Base-by-base conservation (phyloP, 768 basidiomycete genomes). In the Chalciporus piperatus region DNA sequence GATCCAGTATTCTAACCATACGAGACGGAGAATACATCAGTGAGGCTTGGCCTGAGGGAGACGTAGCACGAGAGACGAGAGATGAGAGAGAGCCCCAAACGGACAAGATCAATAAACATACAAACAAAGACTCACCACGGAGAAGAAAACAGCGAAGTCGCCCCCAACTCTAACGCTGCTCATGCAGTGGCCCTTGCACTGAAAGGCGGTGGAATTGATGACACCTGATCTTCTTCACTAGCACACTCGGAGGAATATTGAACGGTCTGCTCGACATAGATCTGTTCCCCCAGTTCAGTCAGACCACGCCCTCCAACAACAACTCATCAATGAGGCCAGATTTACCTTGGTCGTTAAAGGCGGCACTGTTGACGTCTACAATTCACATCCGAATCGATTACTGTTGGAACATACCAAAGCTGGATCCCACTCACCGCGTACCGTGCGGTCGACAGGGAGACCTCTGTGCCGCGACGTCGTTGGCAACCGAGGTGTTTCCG, bases 401-500 rank as follows among this genome's bases (percentile, higher is more conserved):
- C n/a, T 14, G 25, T 33, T 13, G 0, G 14, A 38, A 45, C 8
- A 19, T 16, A 8, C 10, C 46, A 0, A 20, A 19, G 2, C n/a
- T 19, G 16, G n/a, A 41, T 42, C 11, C 8, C 19, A 51, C 63
- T 52, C 50, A 61, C 65, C 35, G 62, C 27, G 6, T 7, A 27
- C 27, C 9, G 27, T 9, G 2, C 16, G 56, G 58, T n/a, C 64
- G 59, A 9, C 58, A 65, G 25, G 61, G 47, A n/a, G 65, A 63
- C 1, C 45, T 47, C 32, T 61, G 64, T 16, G 54, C 55, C 58
- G 25, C 66, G 63, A 17, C 62, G 63, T 23, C 61, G 66, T 42
- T 64, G 63, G 33, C 58, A 46, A 44, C 59, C 64, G 14, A 74
- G 60, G 23, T 61, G 58, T 50, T 67, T 68, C n/a, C 74, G 69